A percentile compares a stretch with the other conserved stretches of the same genome.
Evolutionary conservation across 2,329 filamentous ascomycete species (phyloP).

Genomic region (Stachybotrys chartarum): DNA sequence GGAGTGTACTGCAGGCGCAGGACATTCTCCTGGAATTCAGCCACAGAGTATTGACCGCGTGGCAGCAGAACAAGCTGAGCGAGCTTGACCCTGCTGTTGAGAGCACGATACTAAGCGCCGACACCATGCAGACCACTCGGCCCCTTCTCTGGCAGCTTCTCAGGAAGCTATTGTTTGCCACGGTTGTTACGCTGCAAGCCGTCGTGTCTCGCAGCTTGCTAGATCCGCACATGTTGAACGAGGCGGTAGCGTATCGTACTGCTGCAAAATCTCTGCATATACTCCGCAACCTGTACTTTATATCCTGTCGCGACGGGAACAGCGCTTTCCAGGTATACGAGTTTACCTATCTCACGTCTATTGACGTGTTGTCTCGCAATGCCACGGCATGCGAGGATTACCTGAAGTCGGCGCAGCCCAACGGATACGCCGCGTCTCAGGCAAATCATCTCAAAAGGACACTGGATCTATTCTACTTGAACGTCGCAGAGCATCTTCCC

Average conservation of each 20-base stretch:
- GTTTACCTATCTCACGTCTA: slow-evolving; percentile 74
- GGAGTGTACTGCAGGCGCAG: slow-evolving; percentile 39
- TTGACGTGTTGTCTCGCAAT: slow-evolving; percentile 74
- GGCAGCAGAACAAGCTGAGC: slow-evolving; percentile 69
- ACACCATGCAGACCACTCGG: slow-evolving; percentile 60
- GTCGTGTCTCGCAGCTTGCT: slow-evolving; percentile 58
- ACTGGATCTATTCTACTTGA: slow-evolving; percentile 83
- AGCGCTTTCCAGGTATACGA: slow-evolving; percentile 75
- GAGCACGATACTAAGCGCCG: slow-evolving; percentile 50
- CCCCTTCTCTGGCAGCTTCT: slow-evolving; percentile 69
- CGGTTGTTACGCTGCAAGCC: slow-evolving; percentile 67
- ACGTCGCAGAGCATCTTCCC: slow-evolving; percentile 77
- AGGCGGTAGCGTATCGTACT: slow-evolving; percentile 49
- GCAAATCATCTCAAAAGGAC: slow-evolving; percentile 50
- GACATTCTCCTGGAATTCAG: slow-evolving; percentile 64
- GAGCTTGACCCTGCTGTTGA: slow-evolving; percentile 65
- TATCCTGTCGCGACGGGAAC: slow-evolving; percentile 67
- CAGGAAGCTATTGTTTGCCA: slow-evolving; percentile 67
- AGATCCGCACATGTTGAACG: slow-evolving; percentile 38
- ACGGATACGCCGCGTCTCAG: slow-evolving; percentile 21
- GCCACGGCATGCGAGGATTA: slow-evolving; percentile 59
- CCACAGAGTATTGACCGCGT: slow-evolving; percentile 58
- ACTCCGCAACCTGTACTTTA: slow-evolving; percentile 73
- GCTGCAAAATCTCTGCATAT: slow-evolving; percentile 66
- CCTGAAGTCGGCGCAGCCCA: slow-evolving; percentile 51